Percentiles rank a stretch among this genome's conserved stretches.
phyloP scores from a whole-genome alignment of 352 stramenopile species.

The Pythium dissimile region DNA sequence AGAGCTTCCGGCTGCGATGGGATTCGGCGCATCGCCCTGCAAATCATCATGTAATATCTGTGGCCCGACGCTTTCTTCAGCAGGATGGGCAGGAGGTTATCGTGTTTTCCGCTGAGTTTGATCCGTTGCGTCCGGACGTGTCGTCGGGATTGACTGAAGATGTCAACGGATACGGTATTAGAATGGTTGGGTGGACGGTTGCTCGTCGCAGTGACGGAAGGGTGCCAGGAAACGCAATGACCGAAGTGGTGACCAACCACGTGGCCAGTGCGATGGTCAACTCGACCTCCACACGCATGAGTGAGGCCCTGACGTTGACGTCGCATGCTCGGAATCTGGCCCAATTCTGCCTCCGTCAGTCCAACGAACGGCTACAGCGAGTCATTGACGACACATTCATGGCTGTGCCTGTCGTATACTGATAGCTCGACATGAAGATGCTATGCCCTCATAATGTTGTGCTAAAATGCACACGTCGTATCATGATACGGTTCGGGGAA shows the following conservation, averaged over 20 bases:
- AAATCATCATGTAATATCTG: conserved; percentile 1
- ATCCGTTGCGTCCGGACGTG: background rate
- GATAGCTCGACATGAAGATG: too few relatives aligned
- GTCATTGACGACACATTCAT: conserved; percentile 1
- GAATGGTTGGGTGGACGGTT: conserved; percentile 1
- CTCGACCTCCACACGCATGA: background rate
- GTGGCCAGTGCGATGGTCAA: background rate
- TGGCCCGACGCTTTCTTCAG: background rate
- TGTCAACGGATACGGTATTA: background rate
- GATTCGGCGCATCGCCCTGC: background rate
- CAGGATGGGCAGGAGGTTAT: background rate
- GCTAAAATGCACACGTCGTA: background rate
- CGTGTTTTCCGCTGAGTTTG: conserved; percentile 4
- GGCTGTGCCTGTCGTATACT: background rate
- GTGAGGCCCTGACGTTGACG: background rate
- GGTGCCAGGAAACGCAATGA: background rate
- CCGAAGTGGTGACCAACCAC: background rate
- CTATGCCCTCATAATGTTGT: too few relatives aligned
- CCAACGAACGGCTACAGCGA: conserved; percentile 2
- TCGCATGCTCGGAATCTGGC: background rate
- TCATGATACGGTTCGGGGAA: too few relatives aligned
- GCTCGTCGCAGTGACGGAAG: background rate
- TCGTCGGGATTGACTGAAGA: too few relatives aligned
- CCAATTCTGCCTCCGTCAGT: conserved; percentile 2
- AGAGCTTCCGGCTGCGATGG: conserved; percentile 6